These are phyloP conservation scores for Naegleria lovaniensis DNA, from an alignment of 208 protist genomes.

Conservation along the genomic window DNA sequence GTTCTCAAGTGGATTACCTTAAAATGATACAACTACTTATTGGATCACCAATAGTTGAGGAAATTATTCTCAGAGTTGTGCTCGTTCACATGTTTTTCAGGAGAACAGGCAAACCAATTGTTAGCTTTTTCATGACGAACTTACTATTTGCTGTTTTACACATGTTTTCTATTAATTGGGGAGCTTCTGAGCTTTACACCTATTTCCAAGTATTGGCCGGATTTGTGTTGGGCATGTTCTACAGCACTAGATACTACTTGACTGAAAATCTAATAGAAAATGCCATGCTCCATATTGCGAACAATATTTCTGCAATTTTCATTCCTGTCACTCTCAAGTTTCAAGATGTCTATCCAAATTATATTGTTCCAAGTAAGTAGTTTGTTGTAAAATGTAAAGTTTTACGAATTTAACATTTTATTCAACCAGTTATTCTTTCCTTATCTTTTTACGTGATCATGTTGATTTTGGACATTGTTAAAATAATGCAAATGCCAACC, in stretches of 20 bases:
- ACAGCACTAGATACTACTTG: constrained; percentile 17
- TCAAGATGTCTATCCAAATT: constrained; percentile 3
- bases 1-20: not conserved
- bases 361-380: not conserved
- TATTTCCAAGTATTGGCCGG: not conserved
- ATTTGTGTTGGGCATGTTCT: not conserved
- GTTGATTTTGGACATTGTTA: not conserved
- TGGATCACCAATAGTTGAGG: constrained; percentile 15
- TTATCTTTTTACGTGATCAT: not conserved
- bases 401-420: too few species aligned
- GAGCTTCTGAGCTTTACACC: not conserved
- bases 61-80: constrained; percentile 6
- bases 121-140: not conserved
- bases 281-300: not conserved
- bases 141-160: not conserved
- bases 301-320: constrained; percentile 21
- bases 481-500: not conserved
- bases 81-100: not conserved
- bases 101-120: not conserved
- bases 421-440: not conserved
- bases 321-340: constrained; percentile 11
- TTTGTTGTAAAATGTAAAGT: not conserved
- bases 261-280: constrained; percentile 7
- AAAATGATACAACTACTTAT: constrained; percentile 17
- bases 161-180: not conserved